A percentile compares a stretch with the other conserved stretches of the same genome.
Conservation (phyloP, 208 protist species). For the Trypanosoma conorhini region DNA sequence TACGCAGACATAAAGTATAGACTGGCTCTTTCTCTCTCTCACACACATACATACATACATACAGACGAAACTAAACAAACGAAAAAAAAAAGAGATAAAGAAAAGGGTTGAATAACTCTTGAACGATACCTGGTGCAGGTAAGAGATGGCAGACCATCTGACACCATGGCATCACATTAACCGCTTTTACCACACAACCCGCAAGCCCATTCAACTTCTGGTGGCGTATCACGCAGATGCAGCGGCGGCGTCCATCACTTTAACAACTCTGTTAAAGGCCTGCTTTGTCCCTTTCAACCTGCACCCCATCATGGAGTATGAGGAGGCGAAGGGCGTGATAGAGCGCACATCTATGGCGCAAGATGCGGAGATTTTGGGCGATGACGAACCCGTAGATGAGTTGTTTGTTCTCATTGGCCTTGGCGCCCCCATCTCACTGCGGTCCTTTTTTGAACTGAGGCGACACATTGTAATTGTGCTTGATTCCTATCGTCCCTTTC, state of each 20-base stretch:
- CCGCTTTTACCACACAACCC: constrained; percentile 60
- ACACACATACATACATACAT: constrained; percentile 3
- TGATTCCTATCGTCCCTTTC: constrained; percentile 74
- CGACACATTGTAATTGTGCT: constrained; percentile 80
- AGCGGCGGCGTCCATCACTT: constrained; percentile 66
- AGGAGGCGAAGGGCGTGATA: constrained; percentile 54
- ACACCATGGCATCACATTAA: constrained; percentile 69
- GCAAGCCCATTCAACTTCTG: constrained; percentile 69
- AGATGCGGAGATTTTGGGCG: constrained; percentile 41
- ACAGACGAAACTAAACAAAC: not conserved
- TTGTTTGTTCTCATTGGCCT: constrained; percentile 83
- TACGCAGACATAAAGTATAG: not conserved
- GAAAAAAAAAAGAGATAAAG: not conserved
- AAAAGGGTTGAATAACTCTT: not conserved
- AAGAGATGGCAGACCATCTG: constrained; percentile 23
- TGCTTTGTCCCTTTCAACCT: constrained; percentile 76
- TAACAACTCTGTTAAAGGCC: constrained; percentile 67
- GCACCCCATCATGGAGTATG: constrained; percentile 72
- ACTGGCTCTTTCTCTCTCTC: not conserved
- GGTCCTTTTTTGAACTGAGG: constrained; percentile 61
- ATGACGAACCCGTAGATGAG: constrained; percentile 40
- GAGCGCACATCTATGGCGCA: constrained; percentile 59
- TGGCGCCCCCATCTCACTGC: constrained; percentile 54
- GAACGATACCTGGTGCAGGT: not conserved
- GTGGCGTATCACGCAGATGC: constrained; percentile 77